A percentile compares a stretch with the other conserved stretches of the same genome.
These are phyloP conservation scores for Torulaspora gathmanii DNA, from an alignment of 805 yeast species.

Conservation along the genomic window DNA sequence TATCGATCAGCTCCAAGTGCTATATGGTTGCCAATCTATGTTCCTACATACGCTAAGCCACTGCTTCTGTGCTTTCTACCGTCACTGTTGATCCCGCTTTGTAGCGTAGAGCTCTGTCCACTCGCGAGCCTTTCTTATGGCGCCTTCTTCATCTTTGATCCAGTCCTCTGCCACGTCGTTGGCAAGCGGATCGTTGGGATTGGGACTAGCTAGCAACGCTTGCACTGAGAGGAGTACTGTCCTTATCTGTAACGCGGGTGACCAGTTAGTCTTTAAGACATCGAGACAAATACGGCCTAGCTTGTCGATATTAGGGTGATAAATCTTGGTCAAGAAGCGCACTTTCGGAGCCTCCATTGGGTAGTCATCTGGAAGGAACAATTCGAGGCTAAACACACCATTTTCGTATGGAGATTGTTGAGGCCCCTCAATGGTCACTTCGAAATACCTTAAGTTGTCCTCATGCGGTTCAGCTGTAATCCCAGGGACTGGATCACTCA, in stretches of 20 bases:
- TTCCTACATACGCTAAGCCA: neutral
- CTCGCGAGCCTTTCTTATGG: constrained; percentile 67
- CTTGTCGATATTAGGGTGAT: constrained; percentile 95
- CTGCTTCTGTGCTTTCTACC: no score
- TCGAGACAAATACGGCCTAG: constrained; percentile 94
- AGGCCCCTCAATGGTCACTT: constrained; percentile 91
- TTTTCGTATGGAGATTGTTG: constrained; percentile 88
- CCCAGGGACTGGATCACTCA: constrained; percentile 95
- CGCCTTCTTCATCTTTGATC: constrained; percentile 78
- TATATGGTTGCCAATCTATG: neutral
- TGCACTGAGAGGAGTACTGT: constrained; percentile 88
- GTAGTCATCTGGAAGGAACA: constrained; percentile 91
- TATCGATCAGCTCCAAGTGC: neutral
- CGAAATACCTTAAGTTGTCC: constrained; percentile 87
- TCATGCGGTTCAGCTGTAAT: constrained; percentile 91
- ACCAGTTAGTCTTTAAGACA: constrained; percentile 93
- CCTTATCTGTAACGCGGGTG: constrained; percentile 94
- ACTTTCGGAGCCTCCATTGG: constrained; percentile 98
- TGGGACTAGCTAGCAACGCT: constrained; percentile 91
- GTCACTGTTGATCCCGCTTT: constrained; percentile 4
- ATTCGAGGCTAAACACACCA: constrained; percentile 72
- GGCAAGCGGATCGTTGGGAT: constrained; percentile 97
- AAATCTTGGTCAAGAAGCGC: constrained; percentile 85
- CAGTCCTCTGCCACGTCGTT: constrained; percentile 97
- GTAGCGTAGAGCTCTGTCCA: constrained; percentile 41